Conservation (phyloP, 2,329 filamentous ascomycete species). For the Blumeria graminis region DNA sequence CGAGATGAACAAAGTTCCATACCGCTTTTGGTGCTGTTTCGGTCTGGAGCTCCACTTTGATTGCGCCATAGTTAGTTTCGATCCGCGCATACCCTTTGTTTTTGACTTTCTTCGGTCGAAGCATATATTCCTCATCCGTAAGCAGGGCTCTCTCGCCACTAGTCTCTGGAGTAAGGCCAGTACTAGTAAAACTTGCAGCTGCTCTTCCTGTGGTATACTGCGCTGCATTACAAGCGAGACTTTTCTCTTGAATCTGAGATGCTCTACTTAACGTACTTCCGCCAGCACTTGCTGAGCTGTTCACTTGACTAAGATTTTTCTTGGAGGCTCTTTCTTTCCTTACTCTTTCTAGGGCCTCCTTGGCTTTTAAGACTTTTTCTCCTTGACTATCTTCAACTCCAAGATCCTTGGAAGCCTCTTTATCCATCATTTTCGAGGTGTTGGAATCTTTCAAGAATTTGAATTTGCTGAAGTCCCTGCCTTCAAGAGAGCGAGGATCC, state of each 20-base stretch:
- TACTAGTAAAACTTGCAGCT: slow-evolving; percentile 86
- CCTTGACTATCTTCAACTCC: slow-evolving; percentile 52
- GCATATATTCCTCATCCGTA: slow-evolving; percentile 89
- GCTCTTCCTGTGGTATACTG: slow-evolving; percentile 75
- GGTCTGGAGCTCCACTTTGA: slow-evolving; percentile 75
- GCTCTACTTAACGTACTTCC: slow-evolving; percentile 15
- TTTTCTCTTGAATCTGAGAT: slow-evolving; percentile 30
- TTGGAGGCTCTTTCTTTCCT: slow-evolving; percentile 45
- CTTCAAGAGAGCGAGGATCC: slow-evolving; percentile 74
- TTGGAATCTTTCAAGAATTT: slow-evolving; percentile 71
- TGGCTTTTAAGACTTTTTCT: slow-evolving; percentile 71
- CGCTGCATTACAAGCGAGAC: slow-evolving; percentile 59
- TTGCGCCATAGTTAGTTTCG: slow-evolving; percentile 57
- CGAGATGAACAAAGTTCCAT: slow-evolving; percentile 83
- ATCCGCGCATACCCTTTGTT: slow-evolving; percentile 80
- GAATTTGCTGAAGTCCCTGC: slow-evolving; percentile 65
- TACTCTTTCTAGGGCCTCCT: slow-evolving; percentile 79
- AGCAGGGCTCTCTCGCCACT: slow-evolving; percentile 67
- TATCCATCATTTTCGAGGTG: slow-evolving; percentile 40
- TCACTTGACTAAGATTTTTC: slow-evolving; percentile 29
- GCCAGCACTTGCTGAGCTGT: slow-evolving; percentile 17
- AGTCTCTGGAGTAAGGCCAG: slow-evolving; percentile 77
- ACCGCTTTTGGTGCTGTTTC: slow-evolving; percentile 83
- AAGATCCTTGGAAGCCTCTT: slow-evolving; percentile 40
- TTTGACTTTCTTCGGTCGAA: slow-evolving; percentile 73